Percentiles rank a stretch among this genome's conserved stretches.
These are phyloP conservation scores for Pelagomonas calceolata DNA, from an alignment of 108 stramenopile species.

Conservation along the genomic window DNA sequence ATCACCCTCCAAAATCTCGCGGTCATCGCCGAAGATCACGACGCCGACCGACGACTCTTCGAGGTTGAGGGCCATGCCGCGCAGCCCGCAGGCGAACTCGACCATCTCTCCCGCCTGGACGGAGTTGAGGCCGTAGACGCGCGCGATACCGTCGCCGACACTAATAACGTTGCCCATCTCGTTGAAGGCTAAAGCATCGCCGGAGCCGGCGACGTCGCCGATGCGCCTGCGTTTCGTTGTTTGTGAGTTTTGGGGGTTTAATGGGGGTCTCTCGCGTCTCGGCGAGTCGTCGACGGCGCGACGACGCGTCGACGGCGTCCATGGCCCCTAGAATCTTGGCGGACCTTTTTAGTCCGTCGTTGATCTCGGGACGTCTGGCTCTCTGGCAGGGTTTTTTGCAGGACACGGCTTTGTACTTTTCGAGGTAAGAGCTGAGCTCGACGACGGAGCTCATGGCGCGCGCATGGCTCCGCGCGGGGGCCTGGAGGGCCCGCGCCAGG, in stretches of 20 bases:
- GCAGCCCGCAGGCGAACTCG: slow-evolving; percentile 85
- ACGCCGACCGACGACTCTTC: slow-evolving; percentile 99
- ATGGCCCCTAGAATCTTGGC: too few relatives aligned
- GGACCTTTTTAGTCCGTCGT: too few relatives aligned
- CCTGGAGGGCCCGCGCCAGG: not conserved
- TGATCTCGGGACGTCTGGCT: too few relatives aligned
- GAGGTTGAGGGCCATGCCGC: slow-evolving; percentile 99
- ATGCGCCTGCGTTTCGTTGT: too few relatives aligned
- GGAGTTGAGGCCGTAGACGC: slow-evolving; percentile 97
- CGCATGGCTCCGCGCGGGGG: not conserved
- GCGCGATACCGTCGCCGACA: slow-evolving; percentile 99
- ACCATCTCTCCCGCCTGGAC: slow-evolving; percentile 99
- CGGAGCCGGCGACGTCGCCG: not conserved
- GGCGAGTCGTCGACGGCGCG: too few relatives aligned
- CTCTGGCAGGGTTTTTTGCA: too few relatives aligned
- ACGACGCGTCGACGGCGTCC: too few relatives aligned
- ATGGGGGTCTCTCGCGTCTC: too few relatives aligned
- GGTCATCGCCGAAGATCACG: slow-evolving; percentile 98
- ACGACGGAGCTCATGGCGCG: not conserved
- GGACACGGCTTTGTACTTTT: not conserved
- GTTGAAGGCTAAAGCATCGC: not conserved
- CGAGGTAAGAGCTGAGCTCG: not conserved
- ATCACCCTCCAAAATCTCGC: slow-evolving; percentile 97
- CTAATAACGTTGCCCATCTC: not conserved
- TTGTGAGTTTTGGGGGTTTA: too few relatives aligned